These are phyloP conservation scores for Phytophthora uliginosa DNA, from an alignment of 352 stramenopile species.

Conservation along the genomic window DNA sequence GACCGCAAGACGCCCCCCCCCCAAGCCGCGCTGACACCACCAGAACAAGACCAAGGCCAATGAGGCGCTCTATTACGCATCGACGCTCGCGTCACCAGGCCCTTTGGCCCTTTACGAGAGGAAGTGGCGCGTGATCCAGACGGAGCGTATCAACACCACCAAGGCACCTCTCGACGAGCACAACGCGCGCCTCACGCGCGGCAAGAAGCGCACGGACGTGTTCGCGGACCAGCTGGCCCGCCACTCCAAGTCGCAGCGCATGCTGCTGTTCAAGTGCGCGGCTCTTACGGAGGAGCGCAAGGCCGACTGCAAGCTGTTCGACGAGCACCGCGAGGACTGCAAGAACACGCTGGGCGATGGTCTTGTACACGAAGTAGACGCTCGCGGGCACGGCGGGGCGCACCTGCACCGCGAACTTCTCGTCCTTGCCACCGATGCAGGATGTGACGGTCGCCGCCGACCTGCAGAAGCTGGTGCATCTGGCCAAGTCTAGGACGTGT, in stretches of 20 bases:
- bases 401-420: constrained; percentile 82
- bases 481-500: background rate
- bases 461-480: background rate
- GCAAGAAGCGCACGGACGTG: constrained; percentile 88
- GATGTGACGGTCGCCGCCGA: constrained; percentile 72
- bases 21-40: no score
- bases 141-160: no score
- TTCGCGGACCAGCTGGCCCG: constrained; percentile 82
- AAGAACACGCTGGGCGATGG: constrained; percentile 22
- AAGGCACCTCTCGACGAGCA: no score
- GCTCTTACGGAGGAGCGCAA: constrained; percentile 22
- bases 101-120: no score
- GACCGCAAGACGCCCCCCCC: no score
- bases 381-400: constrained; percentile 39
- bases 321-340: no score
- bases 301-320: no score
- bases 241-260: constrained; percentile 85
- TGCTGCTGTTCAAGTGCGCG: constrained; percentile 91
- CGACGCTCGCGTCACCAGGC: no score
- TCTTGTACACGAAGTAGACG: constrained; percentile 88
- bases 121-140: no score
- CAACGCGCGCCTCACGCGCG: constrained; percentile 46
- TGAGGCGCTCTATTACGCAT: no score
- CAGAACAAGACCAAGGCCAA: no score
- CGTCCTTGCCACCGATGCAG: constrained; percentile 84